These are phyloP conservation scores for Crassisporium funariophilum DNA, from an alignment of 768 basidiomycete species.

Conservation along the genomic window DNA sequence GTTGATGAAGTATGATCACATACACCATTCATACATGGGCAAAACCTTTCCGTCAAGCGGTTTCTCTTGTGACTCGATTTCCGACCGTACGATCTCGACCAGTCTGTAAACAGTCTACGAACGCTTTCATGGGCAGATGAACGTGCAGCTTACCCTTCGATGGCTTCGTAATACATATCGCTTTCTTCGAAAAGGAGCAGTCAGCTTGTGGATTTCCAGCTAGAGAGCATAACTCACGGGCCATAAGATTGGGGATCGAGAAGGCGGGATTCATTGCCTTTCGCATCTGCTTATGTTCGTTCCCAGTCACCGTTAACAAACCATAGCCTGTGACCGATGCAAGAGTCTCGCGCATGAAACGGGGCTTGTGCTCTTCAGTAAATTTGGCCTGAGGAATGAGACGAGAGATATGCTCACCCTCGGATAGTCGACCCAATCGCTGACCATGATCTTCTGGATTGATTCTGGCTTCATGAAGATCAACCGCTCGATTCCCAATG, in stretches of 20 bases:
- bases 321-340: slow-evolving; percentile 48
- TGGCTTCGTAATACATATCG: slow-evolving; percentile 50
- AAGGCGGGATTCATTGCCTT: slow-evolving; percentile 56
- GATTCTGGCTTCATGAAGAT: slow-evolving; percentile 47
- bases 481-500: slow-evolving; percentile 46
- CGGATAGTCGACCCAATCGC: slow-evolving; percentile 50
- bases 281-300: slow-evolving; percentile 51
- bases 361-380: slow-evolving; percentile 31
- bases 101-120: slow-evolving; percentile 16
- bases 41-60: slow-evolving; percentile 34
- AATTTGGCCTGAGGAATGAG: not conserved
- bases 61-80: slow-evolving; percentile 33
- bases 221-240: slow-evolving; percentile 27
- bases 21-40: slow-evolving; percentile 49
- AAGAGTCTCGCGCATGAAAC: slow-evolving; percentile 42
- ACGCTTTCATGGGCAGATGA: not conserved
- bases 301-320: slow-evolving; percentile 48
- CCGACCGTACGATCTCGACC: slow-evolving; percentile 35
- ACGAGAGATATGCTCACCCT: slow-evolving; percentile 30
- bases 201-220: not conserved
- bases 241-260: slow-evolving; percentile 44
- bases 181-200: slow-evolving; percentile 36
- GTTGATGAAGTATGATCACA: slow-evolving; percentile 15
- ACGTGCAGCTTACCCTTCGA: slow-evolving; percentile 45
- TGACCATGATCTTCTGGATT: slow-evolving; percentile 43